Percentiles rank a stretch among this genome's conserved stretches.
These are phyloP conservation scores for Tympanopsis confertula DNA, from an alignment of 2,329 filamentous ascomycete genomes.

Conservation along the genomic window DNA sequence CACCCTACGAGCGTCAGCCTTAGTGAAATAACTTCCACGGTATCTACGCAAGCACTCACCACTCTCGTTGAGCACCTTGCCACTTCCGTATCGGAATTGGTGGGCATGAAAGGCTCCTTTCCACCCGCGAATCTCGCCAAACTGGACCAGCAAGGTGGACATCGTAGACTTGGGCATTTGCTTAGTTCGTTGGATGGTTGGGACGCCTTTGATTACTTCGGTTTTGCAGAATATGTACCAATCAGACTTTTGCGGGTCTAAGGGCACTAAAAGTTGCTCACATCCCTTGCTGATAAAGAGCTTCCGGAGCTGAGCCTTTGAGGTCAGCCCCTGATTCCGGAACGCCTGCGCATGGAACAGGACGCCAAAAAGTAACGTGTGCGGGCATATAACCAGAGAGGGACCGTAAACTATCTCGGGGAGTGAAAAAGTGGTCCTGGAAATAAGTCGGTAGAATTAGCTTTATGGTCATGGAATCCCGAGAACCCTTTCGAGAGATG, in stretches of 20 bases:
- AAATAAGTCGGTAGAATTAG: not conserved
- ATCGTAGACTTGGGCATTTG: not conserved
- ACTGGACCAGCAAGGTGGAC: not conserved
- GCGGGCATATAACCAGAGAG: constrained; percentile 8
- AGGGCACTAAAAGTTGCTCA: constrained; percentile 4
- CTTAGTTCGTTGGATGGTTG: not conserved
- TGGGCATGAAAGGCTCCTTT: not conserved
- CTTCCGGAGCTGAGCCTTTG: constrained; percentile 6
- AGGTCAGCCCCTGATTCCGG: constrained; percentile 4
- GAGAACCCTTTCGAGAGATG: not conserved
- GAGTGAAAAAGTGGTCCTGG: constrained; percentile 9
- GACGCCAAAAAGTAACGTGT: constrained; percentile 6
- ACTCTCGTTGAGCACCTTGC: not conserved
- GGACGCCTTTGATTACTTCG: constrained; percentile 4
- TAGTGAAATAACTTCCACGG: not conserved
- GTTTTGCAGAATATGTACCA: constrained; percentile 6
- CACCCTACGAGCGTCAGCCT: not conserved
- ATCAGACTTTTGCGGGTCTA: constrained; percentile 4
- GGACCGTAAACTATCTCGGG: constrained; percentile 9
- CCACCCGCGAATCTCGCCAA: not conserved
- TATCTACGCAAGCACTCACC: not conserved
- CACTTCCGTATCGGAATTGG: not conserved
- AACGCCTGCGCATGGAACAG: constrained; percentile 8
- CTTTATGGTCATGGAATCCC: not conserved
- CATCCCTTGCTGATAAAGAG: constrained; percentile 5